Evolutionary conservation across 2,329 filamentous ascomycete genomes (phyloP).

Genomic region (Leptodontidium sp.): DNA sequence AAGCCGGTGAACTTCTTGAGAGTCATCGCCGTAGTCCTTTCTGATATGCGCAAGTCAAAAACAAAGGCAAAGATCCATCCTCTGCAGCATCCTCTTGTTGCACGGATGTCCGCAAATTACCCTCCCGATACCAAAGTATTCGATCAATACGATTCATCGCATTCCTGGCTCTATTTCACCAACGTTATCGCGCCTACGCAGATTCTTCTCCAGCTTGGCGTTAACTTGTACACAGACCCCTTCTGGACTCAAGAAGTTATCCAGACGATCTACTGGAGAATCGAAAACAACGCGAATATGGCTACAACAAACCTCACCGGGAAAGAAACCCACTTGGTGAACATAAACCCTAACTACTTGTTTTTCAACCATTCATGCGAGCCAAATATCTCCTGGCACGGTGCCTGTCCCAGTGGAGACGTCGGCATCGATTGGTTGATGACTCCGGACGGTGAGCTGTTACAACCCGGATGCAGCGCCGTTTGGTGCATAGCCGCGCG

Average conservation of each 20-base stretch:
- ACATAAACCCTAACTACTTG: conserved; percentile 40
- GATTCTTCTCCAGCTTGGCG: conserved; percentile 38
- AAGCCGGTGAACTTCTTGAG: conserved; percentile 37
- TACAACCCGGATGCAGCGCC: conserved; percentile 35
- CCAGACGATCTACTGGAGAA: conserved; percentile 41
- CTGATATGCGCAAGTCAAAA: conserved; percentile 23
- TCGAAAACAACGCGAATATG: conserved; percentile 44
- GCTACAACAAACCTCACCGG: conserved; percentile 22
- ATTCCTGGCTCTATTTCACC: conserved; percentile 39
- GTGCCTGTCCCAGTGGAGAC: conserved; percentile 20
- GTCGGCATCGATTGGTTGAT: conserved; percentile 22
- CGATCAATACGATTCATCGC: not conserved
- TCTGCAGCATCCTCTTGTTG: conserved; percentile 38
- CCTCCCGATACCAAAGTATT: conserved; percentile 4
- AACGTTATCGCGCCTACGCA: conserved; percentile 38
- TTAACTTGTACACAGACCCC: conserved; percentile 38
- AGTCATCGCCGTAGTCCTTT: conserved; percentile 37
- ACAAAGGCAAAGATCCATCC: conserved; percentile 31
- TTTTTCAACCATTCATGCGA: conserved; percentile 45
- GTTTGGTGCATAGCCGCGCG: conserved; percentile 36
- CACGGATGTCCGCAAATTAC: conserved; percentile 42
- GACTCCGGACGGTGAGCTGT: conserved; percentile 22
- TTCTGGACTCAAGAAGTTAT: conserved; percentile 40
- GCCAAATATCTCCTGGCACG: conserved; percentile 42
- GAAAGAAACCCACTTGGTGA: conserved; percentile 22